phyloP scores from a whole-genome alignment of 495 filamentous ascomycete species.

The Podospora sp. region DNA sequence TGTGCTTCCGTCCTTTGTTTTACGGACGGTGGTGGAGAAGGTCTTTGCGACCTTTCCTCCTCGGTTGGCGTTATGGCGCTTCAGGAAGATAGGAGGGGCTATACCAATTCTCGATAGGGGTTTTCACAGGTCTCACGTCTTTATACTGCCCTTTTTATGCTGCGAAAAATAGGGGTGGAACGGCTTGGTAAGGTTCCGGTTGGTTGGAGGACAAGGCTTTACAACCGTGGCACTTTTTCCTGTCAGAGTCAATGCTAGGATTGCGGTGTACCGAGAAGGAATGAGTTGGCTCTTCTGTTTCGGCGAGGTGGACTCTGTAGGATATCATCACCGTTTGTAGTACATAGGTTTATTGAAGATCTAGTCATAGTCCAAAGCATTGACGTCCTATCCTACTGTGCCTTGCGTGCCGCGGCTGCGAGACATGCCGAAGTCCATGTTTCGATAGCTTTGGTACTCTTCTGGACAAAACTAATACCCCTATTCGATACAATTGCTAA shows the following conservation, averaged over 20 bases:
- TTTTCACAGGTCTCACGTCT: not conserved
- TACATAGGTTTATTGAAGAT: slow-evolving; percentile 6
- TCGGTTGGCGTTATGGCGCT: slow-evolving; percentile 18
- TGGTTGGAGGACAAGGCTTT: not conserved
- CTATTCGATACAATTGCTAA: too few relatives aligned
- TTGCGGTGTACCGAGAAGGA: not conserved
- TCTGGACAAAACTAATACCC: too few relatives aligned
- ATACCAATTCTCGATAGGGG: slow-evolving; percentile 13
- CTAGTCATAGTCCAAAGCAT: not conserved
- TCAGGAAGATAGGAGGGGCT: slow-evolving; percentile 11
- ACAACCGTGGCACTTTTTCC: not conserved
- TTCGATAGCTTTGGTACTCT: too few relatives aligned
- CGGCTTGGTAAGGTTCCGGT: not conserved
- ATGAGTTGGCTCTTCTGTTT: not conserved
- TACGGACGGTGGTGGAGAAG: not conserved
- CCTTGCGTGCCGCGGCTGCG: too few relatives aligned
- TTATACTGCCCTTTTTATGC: not conserved
- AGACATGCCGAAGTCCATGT: too few relatives aligned
- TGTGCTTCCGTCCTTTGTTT: slow-evolving; percentile 3
- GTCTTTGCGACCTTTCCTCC: not conserved
- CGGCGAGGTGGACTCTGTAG: not conserved
- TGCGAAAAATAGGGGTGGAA: not conserved
- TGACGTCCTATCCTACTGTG: too few relatives aligned
- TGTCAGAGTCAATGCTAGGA: not conserved
- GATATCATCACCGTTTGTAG: not conserved